Base-by-base conservation (phyloP, 163 green algal genomes). In the Scenedesmus sp. region DNA sequence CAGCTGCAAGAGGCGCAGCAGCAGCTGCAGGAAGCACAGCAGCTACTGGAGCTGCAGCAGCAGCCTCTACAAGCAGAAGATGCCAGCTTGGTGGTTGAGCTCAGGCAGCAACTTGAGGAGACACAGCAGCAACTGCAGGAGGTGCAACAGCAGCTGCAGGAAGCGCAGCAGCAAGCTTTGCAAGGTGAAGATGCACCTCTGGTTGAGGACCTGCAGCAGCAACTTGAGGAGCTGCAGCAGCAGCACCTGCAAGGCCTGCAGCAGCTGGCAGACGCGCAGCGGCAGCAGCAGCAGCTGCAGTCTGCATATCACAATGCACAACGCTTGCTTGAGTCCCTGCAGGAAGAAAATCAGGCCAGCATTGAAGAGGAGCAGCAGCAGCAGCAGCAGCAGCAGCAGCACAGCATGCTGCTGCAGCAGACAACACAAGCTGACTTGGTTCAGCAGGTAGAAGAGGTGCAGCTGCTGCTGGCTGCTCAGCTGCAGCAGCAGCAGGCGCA, bases 251-350 rank as follows among this genome's bases (percentile, higher is more conserved):
- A 12, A 84, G 26, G 2, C 3, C 57, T 12, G 7, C 34, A 84
- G 34, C 26, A 59, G 77, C 34, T 88, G 16, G 82, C 82, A 88
- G 82, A 34, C 8, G 82, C 56, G 5, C n/a, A 88, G 55, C 82
- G 66, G 2, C 55, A 74, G 82, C 56, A 88, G 26, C 82, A 88
- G 56, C 52, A 86, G 81, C 81, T 66, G 81, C 81, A 86, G 81
- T 59, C 66, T 76, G 66, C 66, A 4, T 76, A 76, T 20, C 16
- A 20, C 66, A 76, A 76, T 7, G 66, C 66, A 34, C 66, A 76
- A 20, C 46, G 20, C 82, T 76, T 87, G 57, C 57, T 74, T 5
- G 23, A 56, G 20, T 0, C 56, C 6, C 20, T 88, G 26, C 84
- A 88, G 59, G 57, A 88, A 60, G 57, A 79, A n/a, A 23, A 60